Evolutionary conservation across 2,329 filamentous ascomycete species (phyloP), one percentile per base, ranked within the genome.

Genomic region (Penicillium sp.): DNA sequence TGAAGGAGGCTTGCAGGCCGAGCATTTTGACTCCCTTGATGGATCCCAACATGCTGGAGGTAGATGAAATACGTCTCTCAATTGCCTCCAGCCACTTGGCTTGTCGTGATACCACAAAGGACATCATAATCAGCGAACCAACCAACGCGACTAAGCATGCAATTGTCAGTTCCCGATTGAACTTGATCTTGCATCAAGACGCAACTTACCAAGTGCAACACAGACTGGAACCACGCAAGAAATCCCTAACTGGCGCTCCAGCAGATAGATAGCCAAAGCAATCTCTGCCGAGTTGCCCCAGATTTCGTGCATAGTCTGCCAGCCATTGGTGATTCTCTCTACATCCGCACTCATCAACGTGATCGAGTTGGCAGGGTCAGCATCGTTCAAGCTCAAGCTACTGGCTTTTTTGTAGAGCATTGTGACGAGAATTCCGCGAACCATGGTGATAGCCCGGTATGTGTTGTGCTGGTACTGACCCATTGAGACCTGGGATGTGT

Each of bases 11-110:
- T 21, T 65, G 69, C 7, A 78, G 51, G 0, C 74, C 75, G 0
- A 71, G 63, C 38, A 77, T 68, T 47, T 76, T 78, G 39, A 77
- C 64, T 13, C 68, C 70, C 47, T 75, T 77, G 60, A 78, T 76
- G 13, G 68, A 70, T 3, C 65, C 67, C 1, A 78, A 59, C 48
- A 75, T 70, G 4, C 66, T 65, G 4, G 71, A 63, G 0, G 74
- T 78, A 11, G 69, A 67, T 4, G 67, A 70, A 14, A 78, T 70
- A 2, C 75, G 69, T 17, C 60, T 60, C 49, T 78, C 67, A 11
- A 76, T 74, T 7, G 73, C 73, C 31, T 71, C 62, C 21, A 77
- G 64, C 75, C 75, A 78, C 11, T 58, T 50, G 4, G 65, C 67
- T 41, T 76, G 73, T 10, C 57, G 56, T 2, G 60, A 44, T 14